Conservation (phyloP, 768 basidiomycete genomes). For the Brasilioporus rufonigricans region DNA sequence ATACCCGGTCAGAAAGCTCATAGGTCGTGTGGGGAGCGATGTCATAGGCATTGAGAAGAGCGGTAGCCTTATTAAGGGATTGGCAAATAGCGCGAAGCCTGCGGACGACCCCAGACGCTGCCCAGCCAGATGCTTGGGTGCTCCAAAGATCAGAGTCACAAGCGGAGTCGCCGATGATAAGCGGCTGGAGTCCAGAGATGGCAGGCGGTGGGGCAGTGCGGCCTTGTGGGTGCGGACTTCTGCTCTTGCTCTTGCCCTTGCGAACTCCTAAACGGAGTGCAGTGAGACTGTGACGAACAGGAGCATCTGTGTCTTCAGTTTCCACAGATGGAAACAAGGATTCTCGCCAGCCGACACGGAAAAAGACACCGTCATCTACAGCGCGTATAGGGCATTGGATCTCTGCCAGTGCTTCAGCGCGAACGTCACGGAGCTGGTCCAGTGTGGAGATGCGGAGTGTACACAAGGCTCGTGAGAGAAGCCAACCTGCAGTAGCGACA, state of each 20-base stretch:
- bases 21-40: constrained; percentile 61
- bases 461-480: constrained; percentile 62
- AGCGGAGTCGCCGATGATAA: constrained; percentile 74
- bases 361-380: constrained; percentile 69
- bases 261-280: constrained; percentile 25
- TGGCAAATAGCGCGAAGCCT: constrained; percentile 75
- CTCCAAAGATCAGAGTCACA: constrained; percentile 67
- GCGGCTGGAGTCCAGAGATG: constrained; percentile 47
- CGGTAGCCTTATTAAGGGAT: constrained; percentile 58
- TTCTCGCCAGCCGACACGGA: constrained; percentile 58
- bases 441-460: constrained; percentile 51
- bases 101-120: constrained; percentile 55
- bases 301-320: constrained; percentile 17
- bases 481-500: constrained; percentile 59
- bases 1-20: constrained; percentile 62
- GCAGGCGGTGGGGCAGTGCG: constrained; percentile 9
- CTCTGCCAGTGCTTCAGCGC: constrained; percentile 55
- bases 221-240: constrained; percentile 28
- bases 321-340: constrained; percentile 35
- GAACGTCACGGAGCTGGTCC: constrained; percentile 61
- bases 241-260: constrained; percentile 25
- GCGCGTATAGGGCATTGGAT: constrained; percentile 50
- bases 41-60: constrained; percentile 68
- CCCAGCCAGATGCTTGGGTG: constrained; percentile 59
- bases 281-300: constrained; percentile 13